A percentile compares a stretch with the other conserved stretches of the same genome.
phyloP scores from a whole-genome alignment of 1,284 basidiomycete species.

The Naganishia sp. region DNA sequence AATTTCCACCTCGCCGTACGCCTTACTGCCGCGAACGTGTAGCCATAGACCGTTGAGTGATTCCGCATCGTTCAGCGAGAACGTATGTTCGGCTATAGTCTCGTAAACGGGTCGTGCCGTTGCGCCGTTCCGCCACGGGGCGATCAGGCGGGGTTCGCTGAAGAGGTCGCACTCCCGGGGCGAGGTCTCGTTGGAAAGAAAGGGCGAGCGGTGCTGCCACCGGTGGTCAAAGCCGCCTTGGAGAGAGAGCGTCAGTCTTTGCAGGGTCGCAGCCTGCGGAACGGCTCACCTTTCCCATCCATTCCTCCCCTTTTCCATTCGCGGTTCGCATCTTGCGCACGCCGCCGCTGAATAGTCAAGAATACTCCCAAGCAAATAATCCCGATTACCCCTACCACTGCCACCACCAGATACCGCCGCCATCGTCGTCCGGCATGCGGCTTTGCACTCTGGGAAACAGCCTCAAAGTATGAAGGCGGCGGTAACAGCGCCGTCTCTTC shows the following conservation, averaged over 20 bases:
- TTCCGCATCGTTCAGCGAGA: neutral
- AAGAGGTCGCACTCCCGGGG: slow-evolving; percentile 26
- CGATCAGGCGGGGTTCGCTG: slow-evolving; percentile 10
- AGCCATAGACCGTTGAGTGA: neutral
- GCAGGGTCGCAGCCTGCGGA: neutral
- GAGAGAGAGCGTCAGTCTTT: neutral
- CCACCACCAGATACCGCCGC: neutral
- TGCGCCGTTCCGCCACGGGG: slow-evolving; percentile 8
- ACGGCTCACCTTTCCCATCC: slow-evolving; percentile 57
- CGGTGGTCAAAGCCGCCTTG: slow-evolving; percentile 18
- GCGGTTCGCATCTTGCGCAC: neutral
- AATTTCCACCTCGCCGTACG: slow-evolving; percentile 4
- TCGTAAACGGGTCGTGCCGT: slow-evolving; percentile 15
- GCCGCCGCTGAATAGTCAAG: neutral
- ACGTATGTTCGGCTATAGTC: neutral
- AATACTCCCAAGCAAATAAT: neutral
- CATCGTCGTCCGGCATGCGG: neutral
- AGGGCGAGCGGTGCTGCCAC: slow-evolving; percentile 15
- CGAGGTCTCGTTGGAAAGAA: neutral
- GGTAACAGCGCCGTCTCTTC: slow-evolving; percentile 21
- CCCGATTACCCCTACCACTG: neutral
- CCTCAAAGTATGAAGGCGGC: slow-evolving; percentile 22
- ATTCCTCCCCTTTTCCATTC: slow-evolving; percentile 37
- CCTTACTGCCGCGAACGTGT: slow-evolving; percentile 13
- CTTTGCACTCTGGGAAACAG: slow-evolving; percentile 5